Conservation (phyloP, 768 basidiomycete species). For the Cystofilobasidium macerans region DNA sequence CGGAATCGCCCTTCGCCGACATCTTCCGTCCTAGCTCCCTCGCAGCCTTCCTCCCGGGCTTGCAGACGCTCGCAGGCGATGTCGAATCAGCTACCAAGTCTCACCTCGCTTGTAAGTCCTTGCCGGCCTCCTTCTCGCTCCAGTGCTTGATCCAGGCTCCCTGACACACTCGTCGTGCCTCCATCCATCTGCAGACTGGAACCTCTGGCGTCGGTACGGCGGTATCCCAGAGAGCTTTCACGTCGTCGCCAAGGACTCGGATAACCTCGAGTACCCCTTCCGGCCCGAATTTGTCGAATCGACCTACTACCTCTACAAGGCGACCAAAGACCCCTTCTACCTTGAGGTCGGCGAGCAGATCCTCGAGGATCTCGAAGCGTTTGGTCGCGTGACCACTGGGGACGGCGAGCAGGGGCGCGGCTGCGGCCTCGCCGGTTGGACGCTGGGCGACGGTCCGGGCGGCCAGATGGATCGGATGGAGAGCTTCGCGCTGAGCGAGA, state of each 20-base stretch:
- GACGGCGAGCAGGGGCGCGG: background rate
- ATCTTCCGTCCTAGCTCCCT: constrained; percentile 37
- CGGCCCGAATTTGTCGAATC: constrained; percentile 76
- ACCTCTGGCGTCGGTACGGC: constrained; percentile 75
- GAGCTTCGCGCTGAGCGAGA: constrained; percentile 22
- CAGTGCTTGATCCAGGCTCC: background rate
- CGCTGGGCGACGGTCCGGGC: background rate
- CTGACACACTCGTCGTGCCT: background rate
- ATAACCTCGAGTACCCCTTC: constrained; percentile 38
- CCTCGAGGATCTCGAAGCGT: constrained; percentile 8
- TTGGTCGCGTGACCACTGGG: background rate
- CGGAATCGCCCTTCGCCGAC: too few relatives aligned
- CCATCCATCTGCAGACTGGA: constrained; percentile 55
- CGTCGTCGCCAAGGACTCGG: constrained; percentile 46
- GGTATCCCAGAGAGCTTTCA: constrained; percentile 91
- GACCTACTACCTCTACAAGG: constrained; percentile 80
- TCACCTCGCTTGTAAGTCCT: constrained; percentile 66
- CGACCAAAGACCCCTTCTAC: constrained; percentile 18
- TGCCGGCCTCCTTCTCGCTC: background rate
- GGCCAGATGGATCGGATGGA: constrained; percentile 22
- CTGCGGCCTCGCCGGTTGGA: background rate
- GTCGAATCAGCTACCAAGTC: constrained; percentile 59
- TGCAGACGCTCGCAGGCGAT: constrained; percentile 49
- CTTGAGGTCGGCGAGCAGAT: constrained; percentile 22
- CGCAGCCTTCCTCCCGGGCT: constrained; percentile 93